Evolutionary conservation across 2,329 filamentous ascomycete species (phyloP).

Genomic region (Sclerotinia minor): DNA sequence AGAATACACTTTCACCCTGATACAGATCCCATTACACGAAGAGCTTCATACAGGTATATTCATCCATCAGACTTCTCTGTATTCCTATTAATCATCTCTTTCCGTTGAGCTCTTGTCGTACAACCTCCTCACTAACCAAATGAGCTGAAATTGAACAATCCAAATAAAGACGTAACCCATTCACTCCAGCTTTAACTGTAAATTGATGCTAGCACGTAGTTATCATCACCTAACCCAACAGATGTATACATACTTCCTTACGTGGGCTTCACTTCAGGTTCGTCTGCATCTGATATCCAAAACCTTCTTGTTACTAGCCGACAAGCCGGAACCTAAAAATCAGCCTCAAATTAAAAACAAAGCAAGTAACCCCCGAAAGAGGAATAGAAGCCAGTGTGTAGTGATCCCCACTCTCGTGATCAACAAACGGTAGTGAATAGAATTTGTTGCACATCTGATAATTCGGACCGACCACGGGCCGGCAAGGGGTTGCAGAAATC

Average conservation of each 20-base stretch:
- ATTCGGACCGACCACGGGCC: conserved; percentile 16
- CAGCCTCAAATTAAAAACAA: neutral
- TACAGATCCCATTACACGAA: no score
- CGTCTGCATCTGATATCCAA: neutral
- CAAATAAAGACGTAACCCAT: neutral
- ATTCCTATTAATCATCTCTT: neutral
- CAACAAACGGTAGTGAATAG: neutral
- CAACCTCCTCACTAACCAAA: neutral
- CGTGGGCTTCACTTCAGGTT: neutral
- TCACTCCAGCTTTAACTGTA: neutral
- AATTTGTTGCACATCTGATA: conserved; percentile 13
- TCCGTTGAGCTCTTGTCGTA: neutral
- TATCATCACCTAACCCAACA: neutral
- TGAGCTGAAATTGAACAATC: neutral
- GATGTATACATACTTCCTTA: neutral
- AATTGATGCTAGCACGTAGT: neutral
- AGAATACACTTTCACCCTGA: neutral
- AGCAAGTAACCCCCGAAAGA: neutral
- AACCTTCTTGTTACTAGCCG: neutral
- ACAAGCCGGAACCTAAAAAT: no score
- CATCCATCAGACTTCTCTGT: no score
- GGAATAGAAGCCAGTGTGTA: neutral
- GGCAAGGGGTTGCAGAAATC: neutral
- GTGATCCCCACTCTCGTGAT: neutral
- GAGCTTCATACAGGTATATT: no score